phyloP scores from a whole-genome alignment of 257 asterid species.

The Solanum pimpinellifolium region DNA sequence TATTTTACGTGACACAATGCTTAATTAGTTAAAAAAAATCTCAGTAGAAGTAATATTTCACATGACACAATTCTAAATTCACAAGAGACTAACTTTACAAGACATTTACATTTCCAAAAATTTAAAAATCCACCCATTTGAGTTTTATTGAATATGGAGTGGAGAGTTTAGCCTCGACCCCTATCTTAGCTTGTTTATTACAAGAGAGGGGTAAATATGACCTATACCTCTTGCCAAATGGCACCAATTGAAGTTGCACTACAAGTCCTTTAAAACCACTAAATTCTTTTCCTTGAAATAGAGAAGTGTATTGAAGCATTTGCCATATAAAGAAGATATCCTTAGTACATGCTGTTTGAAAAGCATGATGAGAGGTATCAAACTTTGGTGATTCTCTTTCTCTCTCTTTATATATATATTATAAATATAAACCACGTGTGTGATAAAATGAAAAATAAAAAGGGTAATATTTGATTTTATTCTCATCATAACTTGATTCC shows the following conservation, averaged over 20 bases:
- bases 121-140: too few species aligned
- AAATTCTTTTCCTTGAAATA: background rate
- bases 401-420: background rate
- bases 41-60: background rate
- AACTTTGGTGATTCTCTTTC: background rate
- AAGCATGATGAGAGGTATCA: background rate
- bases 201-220: background rate
- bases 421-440: background rate
- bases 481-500: background rate
- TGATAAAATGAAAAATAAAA: background rate
- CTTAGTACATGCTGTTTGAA: background rate
- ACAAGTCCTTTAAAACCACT: background rate
- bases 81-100: background rate
- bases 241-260: too few species aligned
- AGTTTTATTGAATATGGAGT: too few species aligned
- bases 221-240: background rate
- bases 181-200: too few species aligned
- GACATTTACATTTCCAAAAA: background rate
- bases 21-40: background rate
- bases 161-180: too few species aligned
- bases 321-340: background rate
- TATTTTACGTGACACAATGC: background rate
- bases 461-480: background rate
- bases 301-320: background rate
- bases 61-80: background rate